Base-by-base conservation (phyloP, 768 basidiomycete species). In the Suillus tomentosus region DNA sequence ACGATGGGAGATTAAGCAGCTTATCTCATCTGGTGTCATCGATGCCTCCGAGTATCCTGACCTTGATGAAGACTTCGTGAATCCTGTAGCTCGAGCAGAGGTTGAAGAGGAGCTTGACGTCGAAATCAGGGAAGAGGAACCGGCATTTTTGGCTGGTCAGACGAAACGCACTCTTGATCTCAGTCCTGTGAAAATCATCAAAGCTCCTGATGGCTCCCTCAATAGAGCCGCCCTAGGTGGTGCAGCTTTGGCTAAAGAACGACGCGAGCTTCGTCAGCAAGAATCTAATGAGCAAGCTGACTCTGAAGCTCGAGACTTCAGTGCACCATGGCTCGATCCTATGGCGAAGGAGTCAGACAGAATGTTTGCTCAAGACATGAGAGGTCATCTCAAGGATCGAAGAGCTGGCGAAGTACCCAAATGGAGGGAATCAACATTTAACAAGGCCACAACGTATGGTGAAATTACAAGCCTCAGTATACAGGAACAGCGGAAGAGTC, bases 1-100 rank as follows among this genome's bases (percentile, higher is more conserved):
- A 76, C 88, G 97, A 36, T 99, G 97, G 95, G 97, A 99, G 80
- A 96, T 99, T 77, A 98, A 99, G 77, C 97, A 99, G 74, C 86
- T 99, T 63, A 97, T 99, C 62, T 92, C 97, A 1, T 97, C 95
- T 37, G 97, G 97, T 50, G 92, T 89, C 17, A 85, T 98, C 62
- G 88, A 89, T 67, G 91, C 96, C 13, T 90, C 95, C 5, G 97
- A 99, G 74, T 96, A 96, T 71, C 95, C 95, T 3, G 93, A 96
- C 37, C 80, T 97, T 60, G 93, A 96, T 67, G 94, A 95, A 69
- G 93, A 95, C 64, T 86, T 91, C 73, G 84, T 76, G 61, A 89
- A 92, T 70, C 88, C 91, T 2, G 82, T 86, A 71, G 88, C 88
- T 24, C 88, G 88, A 55, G 89, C 89, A 1, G 95, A 96, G 71